These are phyloP conservation scores for Aulographum hederae DNA, from an alignment of 2,329 filamentous ascomycete genomes.

Conservation along the genomic window DNA sequence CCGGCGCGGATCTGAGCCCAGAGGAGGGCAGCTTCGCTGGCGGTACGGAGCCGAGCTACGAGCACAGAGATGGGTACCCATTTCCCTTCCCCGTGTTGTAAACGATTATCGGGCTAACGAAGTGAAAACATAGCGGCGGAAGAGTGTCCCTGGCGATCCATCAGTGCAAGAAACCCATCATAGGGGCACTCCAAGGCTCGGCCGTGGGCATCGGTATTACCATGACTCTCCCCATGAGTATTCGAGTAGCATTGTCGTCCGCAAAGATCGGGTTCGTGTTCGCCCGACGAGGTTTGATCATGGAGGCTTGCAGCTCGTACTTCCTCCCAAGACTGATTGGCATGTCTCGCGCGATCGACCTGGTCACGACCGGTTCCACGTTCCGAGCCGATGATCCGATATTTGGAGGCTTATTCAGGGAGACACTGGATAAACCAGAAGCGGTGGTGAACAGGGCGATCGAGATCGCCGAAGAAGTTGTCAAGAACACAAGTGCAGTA, in stretches of 20 bases:
- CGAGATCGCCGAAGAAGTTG: constrained; percentile 47
- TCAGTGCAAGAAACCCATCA: constrained; percentile 37
- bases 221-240: constrained; percentile 37
- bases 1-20: constrained; percentile 36
- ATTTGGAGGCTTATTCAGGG: constrained; percentile 45
- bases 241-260: constrained; percentile 31
- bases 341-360: constrained; percentile 40
- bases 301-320: constrained; percentile 55
- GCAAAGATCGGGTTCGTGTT: constrained; percentile 64
- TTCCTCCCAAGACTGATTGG: constrained; percentile 57
- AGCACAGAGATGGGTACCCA: constrained; percentile 28
- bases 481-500: constrained; percentile 44
- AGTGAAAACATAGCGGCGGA: constrained; percentile 17
- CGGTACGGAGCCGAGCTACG: not conserved
- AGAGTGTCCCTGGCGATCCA: constrained; percentile 34
- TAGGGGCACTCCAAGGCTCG: constrained; percentile 35
- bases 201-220: constrained; percentile 41
- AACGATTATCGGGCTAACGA: not conserved
- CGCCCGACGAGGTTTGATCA: constrained; percentile 46
- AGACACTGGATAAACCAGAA: constrained; percentile 38
- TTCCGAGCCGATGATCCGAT: constrained; percentile 32
- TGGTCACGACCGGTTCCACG: constrained; percentile 47
- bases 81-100: not conserved
- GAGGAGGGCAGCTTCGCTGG: not conserved
- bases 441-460: constrained; percentile 47